Evolutionary conservation across 257 asterid species (phyloP).

Genomic region (Eucommia ulmoides): DNA sequence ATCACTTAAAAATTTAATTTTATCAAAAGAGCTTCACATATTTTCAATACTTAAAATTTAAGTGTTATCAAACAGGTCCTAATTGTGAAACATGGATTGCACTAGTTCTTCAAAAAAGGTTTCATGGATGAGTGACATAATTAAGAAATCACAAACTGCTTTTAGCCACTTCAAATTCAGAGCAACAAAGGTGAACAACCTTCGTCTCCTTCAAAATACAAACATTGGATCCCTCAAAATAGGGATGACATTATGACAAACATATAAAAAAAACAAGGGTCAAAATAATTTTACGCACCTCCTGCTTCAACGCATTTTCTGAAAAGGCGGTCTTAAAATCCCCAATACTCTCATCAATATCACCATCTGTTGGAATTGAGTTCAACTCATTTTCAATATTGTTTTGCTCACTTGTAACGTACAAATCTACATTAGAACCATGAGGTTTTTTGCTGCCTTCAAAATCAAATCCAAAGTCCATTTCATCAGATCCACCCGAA

Average conservation of each 20-base stretch:
- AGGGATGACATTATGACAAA: too few species aligned
- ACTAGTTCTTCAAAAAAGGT: too few species aligned
- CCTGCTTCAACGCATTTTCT: constrained; percentile 27
- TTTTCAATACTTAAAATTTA: too few species aligned
- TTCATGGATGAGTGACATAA: too few species aligned
- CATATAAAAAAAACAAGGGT: background rate
- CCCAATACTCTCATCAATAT: constrained; percentile 54
- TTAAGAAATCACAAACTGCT: too few species aligned
- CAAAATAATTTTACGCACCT: constrained; percentile 15
- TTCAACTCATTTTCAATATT: constrained; percentile 3
- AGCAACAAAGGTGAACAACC: constrained; percentile 10
- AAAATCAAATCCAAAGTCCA: too few species aligned
- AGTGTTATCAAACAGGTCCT: too few species aligned
- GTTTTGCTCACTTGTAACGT: background rate
- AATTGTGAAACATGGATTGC: too few species aligned
- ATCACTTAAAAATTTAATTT: too few species aligned
- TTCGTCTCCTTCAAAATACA: constrained; percentile 24
- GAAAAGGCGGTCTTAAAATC: constrained; percentile 45
- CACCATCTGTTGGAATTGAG: constrained; percentile 19
- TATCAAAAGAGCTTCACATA: too few species aligned
- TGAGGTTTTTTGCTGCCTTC: too few species aligned
- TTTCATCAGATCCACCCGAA: too few species aligned
- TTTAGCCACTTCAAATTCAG: constrained; percentile 11
- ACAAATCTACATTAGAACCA: background rate
- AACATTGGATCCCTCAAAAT: background rate